A percentile compares a stretch with the other conserved stretches of the same genome.
Evolutionary conservation across 208 protist genomes (phyloP).

Genomic region (Crithidia sp.): DNA sequence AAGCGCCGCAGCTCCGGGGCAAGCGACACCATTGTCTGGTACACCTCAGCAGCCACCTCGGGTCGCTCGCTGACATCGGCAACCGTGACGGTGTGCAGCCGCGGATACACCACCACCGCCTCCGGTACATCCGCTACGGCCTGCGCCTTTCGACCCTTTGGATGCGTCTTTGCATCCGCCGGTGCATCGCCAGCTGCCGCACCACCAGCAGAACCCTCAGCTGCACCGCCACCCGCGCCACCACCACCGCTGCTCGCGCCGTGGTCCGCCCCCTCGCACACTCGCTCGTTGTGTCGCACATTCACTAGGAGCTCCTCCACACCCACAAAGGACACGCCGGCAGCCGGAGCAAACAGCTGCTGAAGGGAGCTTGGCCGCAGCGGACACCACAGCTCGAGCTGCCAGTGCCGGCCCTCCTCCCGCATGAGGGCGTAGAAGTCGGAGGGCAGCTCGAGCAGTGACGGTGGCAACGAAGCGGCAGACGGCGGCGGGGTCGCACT

Average conservation of each 20-base stretch:
- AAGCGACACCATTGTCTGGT: constrained; percentile 32
- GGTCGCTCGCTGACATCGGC: constrained; percentile 61
- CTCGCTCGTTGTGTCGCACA: constrained; percentile 39
- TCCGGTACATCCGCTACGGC: constrained; percentile 23
- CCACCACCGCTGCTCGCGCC: not conserved
- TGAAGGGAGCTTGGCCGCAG: constrained; percentile 36
- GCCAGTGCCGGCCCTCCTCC: constrained; percentile 43
- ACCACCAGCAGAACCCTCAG: constrained; percentile 1
- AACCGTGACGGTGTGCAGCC: constrained; percentile 59
- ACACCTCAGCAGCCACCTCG: constrained; percentile 43
- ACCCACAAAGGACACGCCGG: constrained; percentile 27
- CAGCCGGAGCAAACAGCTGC: constrained; percentile 44
- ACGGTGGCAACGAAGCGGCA: not conserved
- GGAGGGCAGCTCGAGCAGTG: constrained; percentile 37
- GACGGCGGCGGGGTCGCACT: not conserved
- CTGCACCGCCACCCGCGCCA: not conserved
- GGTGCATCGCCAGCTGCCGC: not conserved
- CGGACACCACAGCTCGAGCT: constrained; percentile 79
- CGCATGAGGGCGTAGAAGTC: constrained; percentile 66
- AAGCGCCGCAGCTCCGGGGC: constrained; percentile 67
- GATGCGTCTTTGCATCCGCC: not conserved
- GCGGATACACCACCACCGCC: constrained; percentile 41
- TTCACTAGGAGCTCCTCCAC: constrained; percentile 77
- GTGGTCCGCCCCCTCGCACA: constrained; percentile 31
- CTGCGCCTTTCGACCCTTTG: constrained; percentile 22